phyloP scores from a whole-genome alignment of 768 basidiomycete genomes.

The Cystobasidium ongulense region DNA sequence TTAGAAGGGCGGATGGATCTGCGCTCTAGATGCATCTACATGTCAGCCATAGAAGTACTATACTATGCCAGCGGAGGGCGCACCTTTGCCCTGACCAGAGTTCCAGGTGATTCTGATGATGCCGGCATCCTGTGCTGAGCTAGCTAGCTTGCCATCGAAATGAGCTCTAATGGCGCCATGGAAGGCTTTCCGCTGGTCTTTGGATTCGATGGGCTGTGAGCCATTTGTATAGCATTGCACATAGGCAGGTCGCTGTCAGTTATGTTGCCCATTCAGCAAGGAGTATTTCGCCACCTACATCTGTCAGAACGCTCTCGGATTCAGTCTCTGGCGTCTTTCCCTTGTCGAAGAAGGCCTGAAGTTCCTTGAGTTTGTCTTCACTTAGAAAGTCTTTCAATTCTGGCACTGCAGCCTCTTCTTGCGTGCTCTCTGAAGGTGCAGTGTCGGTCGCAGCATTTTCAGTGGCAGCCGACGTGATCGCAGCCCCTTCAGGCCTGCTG shows the following conservation, averaged over 20 bases:
- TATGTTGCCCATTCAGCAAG: constrained; percentile 12
- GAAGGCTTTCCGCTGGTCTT: constrained; percentile 68
- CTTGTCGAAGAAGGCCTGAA: constrained; percentile 45
- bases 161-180: constrained; percentile 71
- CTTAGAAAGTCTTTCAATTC: constrained; percentile 35
- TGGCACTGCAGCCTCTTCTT: constrained; percentile 36
- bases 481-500: constrained; percentile 46
- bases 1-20: constrained; percentile 21
- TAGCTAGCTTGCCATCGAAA: constrained; percentile 76
- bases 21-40: not conserved
- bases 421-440: constrained; percentile 38
- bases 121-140: constrained; percentile 54
- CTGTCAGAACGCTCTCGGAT: constrained; percentile 11
- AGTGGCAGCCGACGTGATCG: not conserved
- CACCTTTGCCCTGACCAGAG: not conserved
- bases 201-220: constrained; percentile 68
- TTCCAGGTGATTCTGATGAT: constrained; percentile 29
- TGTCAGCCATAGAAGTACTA: not conserved
- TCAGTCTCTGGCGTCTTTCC: constrained; percentile 3
- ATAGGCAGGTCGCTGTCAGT: not conserved
- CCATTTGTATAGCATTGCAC: not conserved
- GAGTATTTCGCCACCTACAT: constrained; percentile 41
- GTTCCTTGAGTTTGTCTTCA: constrained; percentile 49
- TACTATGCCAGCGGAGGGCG: not conserved
- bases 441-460: not conserved